Base-by-base conservation (phyloP, 106 monocot genomes). In the Apostasia shenzhenica region DNA sequence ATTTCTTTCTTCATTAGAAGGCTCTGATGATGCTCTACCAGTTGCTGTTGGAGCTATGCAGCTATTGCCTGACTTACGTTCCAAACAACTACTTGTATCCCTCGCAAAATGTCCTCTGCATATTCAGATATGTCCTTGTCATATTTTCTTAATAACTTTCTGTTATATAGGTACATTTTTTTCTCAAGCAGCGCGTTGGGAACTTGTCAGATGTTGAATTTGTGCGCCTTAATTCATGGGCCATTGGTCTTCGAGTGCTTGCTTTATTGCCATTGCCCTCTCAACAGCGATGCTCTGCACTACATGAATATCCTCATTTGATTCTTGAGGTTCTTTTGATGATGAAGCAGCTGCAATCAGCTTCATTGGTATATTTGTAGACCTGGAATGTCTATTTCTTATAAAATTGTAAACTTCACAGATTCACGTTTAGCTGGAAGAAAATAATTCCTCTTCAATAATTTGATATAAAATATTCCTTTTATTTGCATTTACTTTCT, bases 41-140 rank as follows among this genome's bases (percentile, higher is more conserved):
- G 95, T 91, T 67, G 95, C 95, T 12, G 80, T 95, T 76, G 86
- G 88, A 73, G 95, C 95, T 64, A 95, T 95, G 95, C 79, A 88
- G 69, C 75, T 88, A 14, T 72, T 95, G 68, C 86, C 91, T 78
- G 91, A 95, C 71, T 69, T 95, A 61, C 95, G 84, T 56, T 95
- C 95, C 60, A 95, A 95, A 72, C 88, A 95, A 72, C 86, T 95
- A 75, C 84, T 95, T 67, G 95, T 95, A 82, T 53, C 14, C 37
- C 2, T 53, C 14, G 38, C 2, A 63, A 46, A 11, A 67, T 67
- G 3, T 13, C 9, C 52, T 46, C 13, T 67, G 60, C 45, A 55
- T 54, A n/a, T 48, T 10, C 60, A 14, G 10, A 4, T 37, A 11
- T 8, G n/a, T 38, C 7, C 3, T 50, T 49, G 50, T 52, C 14